phyloP scores from a whole-genome alignment of 148 eudicot genomes.

The Chenopodium quinoa region DNA sequence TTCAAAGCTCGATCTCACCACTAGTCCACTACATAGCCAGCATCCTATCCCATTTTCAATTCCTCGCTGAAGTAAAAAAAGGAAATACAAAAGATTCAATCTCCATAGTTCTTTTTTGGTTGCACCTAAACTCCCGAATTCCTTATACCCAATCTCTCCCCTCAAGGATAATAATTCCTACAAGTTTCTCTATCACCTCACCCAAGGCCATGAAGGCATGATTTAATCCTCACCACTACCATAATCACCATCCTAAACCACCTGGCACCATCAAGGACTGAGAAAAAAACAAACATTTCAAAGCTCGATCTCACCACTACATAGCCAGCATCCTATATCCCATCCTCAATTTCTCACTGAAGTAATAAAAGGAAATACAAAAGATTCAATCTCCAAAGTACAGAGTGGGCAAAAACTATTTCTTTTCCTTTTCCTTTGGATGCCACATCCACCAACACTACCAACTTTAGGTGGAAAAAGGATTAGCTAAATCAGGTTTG shows the following conservation, averaged over 20 bases:
- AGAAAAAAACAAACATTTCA: too few species aligned
- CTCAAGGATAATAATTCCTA: neutral
- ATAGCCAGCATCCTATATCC: neutral
- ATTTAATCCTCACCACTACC: neutral
- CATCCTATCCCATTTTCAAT: too few species aligned
- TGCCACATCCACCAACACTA: neutral
- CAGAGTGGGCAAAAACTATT: neutral
- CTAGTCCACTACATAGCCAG: too few species aligned
- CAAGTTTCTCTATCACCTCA: neutral
- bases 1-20: too few species aligned
- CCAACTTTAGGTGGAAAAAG: neutral
- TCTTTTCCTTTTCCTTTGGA: neutral
- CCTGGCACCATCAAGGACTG: neutral
- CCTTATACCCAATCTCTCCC: neutral
- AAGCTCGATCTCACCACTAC: too few species aligned
- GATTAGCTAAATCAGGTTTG: neutral
- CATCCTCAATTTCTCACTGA: too few species aligned
- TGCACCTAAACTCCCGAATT: neutral
- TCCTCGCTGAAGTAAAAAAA: too few species aligned
- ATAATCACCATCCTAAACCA: neutral
- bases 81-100: too few species aligned
- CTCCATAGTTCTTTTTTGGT: neutral
- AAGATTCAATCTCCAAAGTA: neutral
- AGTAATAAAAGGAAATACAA: neutral
- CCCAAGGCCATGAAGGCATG: neutral